Percentiles rank a stretch among this genome's conserved stretches.
Conservation (phyloP, 2,329 filamentous ascomycete genomes). For the Capronia coronata region DNA sequence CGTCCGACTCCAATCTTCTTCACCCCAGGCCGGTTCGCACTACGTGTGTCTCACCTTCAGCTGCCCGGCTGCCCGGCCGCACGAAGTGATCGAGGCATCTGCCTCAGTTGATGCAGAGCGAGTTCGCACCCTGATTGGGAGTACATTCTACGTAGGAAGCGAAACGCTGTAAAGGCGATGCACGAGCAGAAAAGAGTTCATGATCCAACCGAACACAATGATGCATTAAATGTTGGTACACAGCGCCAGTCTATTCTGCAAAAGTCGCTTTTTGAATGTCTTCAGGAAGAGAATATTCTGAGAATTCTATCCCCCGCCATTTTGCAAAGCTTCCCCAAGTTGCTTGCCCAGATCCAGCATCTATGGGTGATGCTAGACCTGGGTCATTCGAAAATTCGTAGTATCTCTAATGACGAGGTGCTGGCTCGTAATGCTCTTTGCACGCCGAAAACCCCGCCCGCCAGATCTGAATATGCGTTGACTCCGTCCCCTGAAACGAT, state of each 20-base stretch:
- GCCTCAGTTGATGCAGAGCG: neutral
- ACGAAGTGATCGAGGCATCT: too few relatives aligned
- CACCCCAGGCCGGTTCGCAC: too few relatives aligned
- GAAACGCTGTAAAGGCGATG: too few relatives aligned
- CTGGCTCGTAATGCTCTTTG: neutral
- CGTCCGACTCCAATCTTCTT: too few relatives aligned
- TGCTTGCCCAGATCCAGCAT: slow-evolving; percentile 3
- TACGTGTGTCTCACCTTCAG: too few relatives aligned
- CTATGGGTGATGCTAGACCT: slow-evolving; percentile 6
- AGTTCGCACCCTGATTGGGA: too few relatives aligned
- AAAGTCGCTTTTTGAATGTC: slow-evolving; percentile 1
- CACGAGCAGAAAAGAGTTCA: too few relatives aligned
- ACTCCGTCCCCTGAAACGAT: slow-evolving; percentile 8
- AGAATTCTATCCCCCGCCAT: slow-evolving; percentile 8
- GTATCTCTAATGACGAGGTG: slow-evolving; percentile 5
- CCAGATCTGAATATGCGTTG: slow-evolving; percentile 4
- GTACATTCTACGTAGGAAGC: too few relatives aligned
- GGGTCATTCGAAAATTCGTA: neutral
- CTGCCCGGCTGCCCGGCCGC: too few relatives aligned
- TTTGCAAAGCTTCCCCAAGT: neutral
- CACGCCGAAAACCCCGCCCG: slow-evolving; percentile 9
- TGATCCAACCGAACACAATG: too few relatives aligned
- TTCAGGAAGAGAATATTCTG: neutral
- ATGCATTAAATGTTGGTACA: slow-evolving; percentile 22
- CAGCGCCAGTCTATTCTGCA: slow-evolving; percentile 4